Conservation (phyloP, 495 filamentous ascomycete species). For the Ascobolus immersus region DNA sequence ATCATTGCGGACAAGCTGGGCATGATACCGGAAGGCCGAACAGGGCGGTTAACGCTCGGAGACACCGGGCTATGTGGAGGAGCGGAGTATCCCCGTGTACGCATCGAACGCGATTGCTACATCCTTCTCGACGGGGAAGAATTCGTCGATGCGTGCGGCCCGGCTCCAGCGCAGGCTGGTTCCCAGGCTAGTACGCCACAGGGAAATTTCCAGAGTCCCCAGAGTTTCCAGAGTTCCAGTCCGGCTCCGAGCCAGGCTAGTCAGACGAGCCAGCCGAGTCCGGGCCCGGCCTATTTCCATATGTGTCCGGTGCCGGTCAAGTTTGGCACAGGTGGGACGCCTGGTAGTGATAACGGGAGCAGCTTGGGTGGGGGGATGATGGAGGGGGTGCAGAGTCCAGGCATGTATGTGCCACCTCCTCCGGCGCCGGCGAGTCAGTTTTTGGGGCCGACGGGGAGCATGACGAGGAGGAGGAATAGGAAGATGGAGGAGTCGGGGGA, state of each 20-base stretch:
- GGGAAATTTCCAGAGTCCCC: not conserved
- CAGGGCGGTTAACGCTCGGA: too few species aligned
- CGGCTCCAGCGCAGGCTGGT: not conserved
- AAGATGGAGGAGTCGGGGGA: conserved; percentile 20
- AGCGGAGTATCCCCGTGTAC: too few species aligned
- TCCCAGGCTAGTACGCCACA: not conserved
- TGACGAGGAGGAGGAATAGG: conserved; percentile 20
- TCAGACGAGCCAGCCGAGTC: not conserved
- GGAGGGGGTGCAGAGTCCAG: conserved; percentile 7
- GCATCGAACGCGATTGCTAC: conserved; percentile 38
- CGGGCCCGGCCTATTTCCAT: not conserved
- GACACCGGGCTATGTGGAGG: too few species aligned
- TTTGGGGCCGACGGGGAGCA: conserved; percentile 22
- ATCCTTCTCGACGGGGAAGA: conserved; percentile 44
- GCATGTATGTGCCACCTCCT: conserved; percentile 1
- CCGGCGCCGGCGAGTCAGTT: conserved; percentile 2
- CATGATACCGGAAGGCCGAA: too few species aligned
- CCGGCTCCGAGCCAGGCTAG: not conserved
- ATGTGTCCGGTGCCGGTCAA: not conserved
- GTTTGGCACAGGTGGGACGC: not conserved
- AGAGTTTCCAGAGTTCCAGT: not conserved
- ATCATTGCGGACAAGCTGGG: too few species aligned
- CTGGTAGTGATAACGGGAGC: conserved; percentile 10
- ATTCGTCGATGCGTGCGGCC: conserved; percentile 11
- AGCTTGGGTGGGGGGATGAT: conserved; percentile 9